phyloP scores from a whole-genome alignment of 2,329 filamentous ascomycete species.

The Blastomyces gilchristii region DNA sequence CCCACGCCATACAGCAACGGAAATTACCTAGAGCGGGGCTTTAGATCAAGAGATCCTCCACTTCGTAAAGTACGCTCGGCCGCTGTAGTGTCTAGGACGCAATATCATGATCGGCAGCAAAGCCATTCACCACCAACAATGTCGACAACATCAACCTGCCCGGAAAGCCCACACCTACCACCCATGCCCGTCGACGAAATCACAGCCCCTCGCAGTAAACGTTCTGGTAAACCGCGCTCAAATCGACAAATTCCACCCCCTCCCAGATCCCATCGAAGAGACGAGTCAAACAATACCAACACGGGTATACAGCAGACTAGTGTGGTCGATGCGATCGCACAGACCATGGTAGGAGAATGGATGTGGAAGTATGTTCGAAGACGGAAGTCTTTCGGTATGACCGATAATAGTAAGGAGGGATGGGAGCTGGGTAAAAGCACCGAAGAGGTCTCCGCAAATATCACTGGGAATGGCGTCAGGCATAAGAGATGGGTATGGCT shows the following conservation, averaged over 20 bases:
- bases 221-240: conserved; percentile 18
- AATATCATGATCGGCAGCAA: conserved; percentile 36
- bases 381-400: conserved; percentile 79
- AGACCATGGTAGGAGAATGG: conserved; percentile 90
- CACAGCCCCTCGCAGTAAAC: conserved; percentile 39
- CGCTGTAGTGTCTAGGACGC: conserved; percentile 51
- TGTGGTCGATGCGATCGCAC: conserved; percentile 92
- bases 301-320: conserved; percentile 58
- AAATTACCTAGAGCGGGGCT: conserved; percentile 46
- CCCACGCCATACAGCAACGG: conserved; percentile 55
- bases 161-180: conserved; percentile 61
- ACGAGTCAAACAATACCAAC: conserved; percentile 36
- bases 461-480: conserved; percentile 54
- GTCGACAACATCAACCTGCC: conserved; percentile 54
- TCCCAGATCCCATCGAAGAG: conserved; percentile 31
- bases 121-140: conserved; percentile 45
- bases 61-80: conserved; percentile 80
- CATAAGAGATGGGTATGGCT: conserved; percentile 99
- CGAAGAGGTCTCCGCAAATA: conserved; percentile 60
- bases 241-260: conserved; percentile 14
- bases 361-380: conserved; percentile 41
- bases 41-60: conserved; percentile 47
- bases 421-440: conserved; percentile 47
- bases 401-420: conserved; percentile 31
- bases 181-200: conserved; percentile 65